Evolutionary conservation across 2,329 filamentous ascomycete species (phyloP), one percentile per base, ranked within the genome.

Genomic region (Penicillium fuscoglaucum): DNA sequence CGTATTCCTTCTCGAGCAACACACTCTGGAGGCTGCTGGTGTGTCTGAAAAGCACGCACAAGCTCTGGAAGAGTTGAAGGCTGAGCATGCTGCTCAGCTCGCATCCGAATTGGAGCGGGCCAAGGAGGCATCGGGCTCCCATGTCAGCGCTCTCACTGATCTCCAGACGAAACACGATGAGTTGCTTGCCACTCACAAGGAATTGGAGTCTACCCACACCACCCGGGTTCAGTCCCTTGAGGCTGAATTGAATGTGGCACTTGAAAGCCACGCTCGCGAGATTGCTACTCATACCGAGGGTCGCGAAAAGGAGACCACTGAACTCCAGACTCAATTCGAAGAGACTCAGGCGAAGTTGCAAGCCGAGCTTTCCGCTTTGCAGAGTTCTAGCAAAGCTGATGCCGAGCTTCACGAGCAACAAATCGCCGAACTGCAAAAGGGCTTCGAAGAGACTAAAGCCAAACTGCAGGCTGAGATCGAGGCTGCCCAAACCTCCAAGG

Each of bases 121-220:
- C 24, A 66, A 68, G 55, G 72, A 74, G 35, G 61, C 70, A 17
- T 69, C 72, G 2, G 67, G 66, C n/a, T 66, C 70, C 15, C 69
- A 75, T 33, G 63, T 70, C 6, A 63, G 64, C 48, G 67, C 66
- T 2, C 55, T 78, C 33, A 52, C 61, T 28, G 69, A 72, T 24
- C 65, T 76, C 19, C 73, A 76, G 60, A 58, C 66, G 52, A 72
- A 74, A 56, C 57, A 75, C 49, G 71, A 76, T 48, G 73, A 72
- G 33, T 53, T 74, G 19, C 46, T 70, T 31, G 54, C 67, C 12
- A 62, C 70, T 17, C 67, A 68, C 48, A 62, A 58, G 21, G 69
- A 72, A 7, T 56, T 75, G 28, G 71, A 72, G 56, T 65, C 67
- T 8, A 65, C 52, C 31, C 71, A 79, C 51, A 66, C 68, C 2